Percentiles rank a stretch among this genome's conserved stretches.
These are phyloP conservation scores for Fraxinus quadrangulata DNA, from an alignment of 257 asterid species.

Conservation along the genomic window DNA sequence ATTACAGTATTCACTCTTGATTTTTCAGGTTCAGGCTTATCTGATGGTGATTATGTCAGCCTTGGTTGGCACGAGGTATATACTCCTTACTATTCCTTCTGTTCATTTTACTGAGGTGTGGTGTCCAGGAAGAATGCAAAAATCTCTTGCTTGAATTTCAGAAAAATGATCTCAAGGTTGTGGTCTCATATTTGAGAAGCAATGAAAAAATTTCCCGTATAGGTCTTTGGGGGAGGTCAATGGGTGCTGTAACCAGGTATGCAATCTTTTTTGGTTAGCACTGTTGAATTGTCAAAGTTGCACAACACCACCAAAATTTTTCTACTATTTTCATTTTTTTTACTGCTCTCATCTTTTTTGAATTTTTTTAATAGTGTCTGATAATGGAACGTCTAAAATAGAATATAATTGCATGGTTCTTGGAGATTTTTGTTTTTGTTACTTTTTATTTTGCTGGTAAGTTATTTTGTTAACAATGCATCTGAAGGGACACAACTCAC, in stretches of 20 bases:
- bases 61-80: slow-evolving; percentile 97
- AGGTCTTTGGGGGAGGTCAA: slow-evolving; percentile 99
- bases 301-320: neutral
- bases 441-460: slow-evolving; percentile 15
- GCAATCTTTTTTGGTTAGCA: slow-evolving; percentile 25
- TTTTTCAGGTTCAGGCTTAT: slow-evolving; percentile 94
- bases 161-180: slow-evolving; percentile 94
- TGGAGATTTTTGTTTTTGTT: neutral
- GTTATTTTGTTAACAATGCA: neutral
- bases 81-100: slow-evolving; percentile 25
- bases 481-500: neutral
- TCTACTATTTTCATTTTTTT: neutral
- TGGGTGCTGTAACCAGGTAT: slow-evolving; percentile 99
- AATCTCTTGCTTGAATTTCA: slow-evolving; percentile 36
- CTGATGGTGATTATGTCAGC: slow-evolving; percentile 92
- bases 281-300: slow-evolving; percentile 10
- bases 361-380: slow-evolving; percentile 1
- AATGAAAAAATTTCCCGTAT: slow-evolving; percentile 71
- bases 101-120: slow-evolving; percentile 16
- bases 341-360: neutral
- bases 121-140: neutral
- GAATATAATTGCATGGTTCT: neutral
- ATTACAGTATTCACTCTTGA: slow-evolving; percentile 93
- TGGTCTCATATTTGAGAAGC: slow-evolving; percentile 79
- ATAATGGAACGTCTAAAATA: neutral